A percentile compares a stretch with the other conserved stretches of the same genome.
phyloP scores from a whole-genome alignment of 345 rosid species.

The Noccaea caerulescens region DNA sequence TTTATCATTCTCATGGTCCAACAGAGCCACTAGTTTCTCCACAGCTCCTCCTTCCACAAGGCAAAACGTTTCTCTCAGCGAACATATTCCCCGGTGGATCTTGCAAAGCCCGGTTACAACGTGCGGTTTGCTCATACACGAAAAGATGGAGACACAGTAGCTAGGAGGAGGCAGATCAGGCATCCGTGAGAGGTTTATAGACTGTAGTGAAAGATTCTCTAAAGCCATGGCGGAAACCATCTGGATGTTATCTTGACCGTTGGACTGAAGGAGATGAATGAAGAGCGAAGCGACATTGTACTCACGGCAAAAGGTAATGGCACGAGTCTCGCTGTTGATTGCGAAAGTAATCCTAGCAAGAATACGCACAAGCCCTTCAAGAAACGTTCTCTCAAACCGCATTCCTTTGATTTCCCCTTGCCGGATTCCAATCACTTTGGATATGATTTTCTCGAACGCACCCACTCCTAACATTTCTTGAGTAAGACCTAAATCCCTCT shows the following conservation, averaged over 20 bases:
- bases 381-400: constrained; percentile 74
- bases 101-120: constrained; percentile 70
- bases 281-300: constrained; percentile 67
- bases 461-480: constrained; percentile 78
- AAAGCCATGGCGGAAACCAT: constrained; percentile 84
- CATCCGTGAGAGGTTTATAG: constrained; percentile 63
- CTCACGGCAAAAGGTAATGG: constrained; percentile 69
- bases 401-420: constrained; percentile 78
- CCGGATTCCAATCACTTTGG: constrained; percentile 61
- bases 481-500: constrained; percentile 83
- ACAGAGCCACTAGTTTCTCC: constrained; percentile 64
- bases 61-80: constrained; percentile 80
- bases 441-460: constrained; percentile 63
- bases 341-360: constrained; percentile 84
- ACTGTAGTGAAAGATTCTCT: constrained; percentile 84
- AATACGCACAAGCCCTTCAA: constrained; percentile 84
- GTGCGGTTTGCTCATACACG: constrained; percentile 74
- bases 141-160: constrained; percentile 64
- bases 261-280: constrained; percentile 74
- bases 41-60: constrained; percentile 74
- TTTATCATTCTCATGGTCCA: constrained; percentile 77
- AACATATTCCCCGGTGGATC: constrained; percentile 80
- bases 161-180: constrained; percentile 71
- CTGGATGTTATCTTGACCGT: constrained; percentile 81
- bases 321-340: constrained; percentile 63